Evolutionary conservation across 257 asterid species (phyloP), one percentile per base, ranked within the genome.

Genomic region (Perilla frutescens): DNA sequence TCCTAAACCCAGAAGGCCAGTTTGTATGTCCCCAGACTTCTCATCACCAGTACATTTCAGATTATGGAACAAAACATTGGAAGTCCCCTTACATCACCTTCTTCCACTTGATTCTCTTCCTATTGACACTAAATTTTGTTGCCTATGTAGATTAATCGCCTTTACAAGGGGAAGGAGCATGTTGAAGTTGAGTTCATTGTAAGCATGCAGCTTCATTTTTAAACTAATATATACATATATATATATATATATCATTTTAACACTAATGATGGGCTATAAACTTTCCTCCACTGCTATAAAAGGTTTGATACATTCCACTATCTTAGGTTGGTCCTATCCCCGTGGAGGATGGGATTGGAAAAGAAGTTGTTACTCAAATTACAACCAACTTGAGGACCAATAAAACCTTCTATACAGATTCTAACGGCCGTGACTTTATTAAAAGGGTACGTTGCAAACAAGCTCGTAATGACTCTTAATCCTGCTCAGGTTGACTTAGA

Each of bases 401-500:
- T 70, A 83, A 80, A 72, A 84, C 86, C 59, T 89, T 89, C 76
- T 89, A 84, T 76, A 87, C 96, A 0, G 96, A 89, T 77, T 89
- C 93, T n/a, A 87, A 82, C 57, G 96, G 96, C 65, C 93, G 96
- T 75, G 96, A 89, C 83, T 89, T 84, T 84, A 85, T 89, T 58
- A 65, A 86, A 84, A 76, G 96, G 88, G 96, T 89, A 75, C 62
- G 79, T 71, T 62, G 54, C 26, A 39, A 26, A 48, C 41, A 50
- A 58, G 49, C 64, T 41, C 71, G 59, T 60, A 50, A 60, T 66
- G 57, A 68, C 62, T 59, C 31, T 64, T 44, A 20, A 20, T 20
- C 41, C 34, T 26, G 60, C 12, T 49, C 66, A 62, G 54, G 20
- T 15, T 11, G 15, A 32, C n/a, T 32, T 55, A 67, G 40, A 45